These are phyloP conservation scores for Phialophora verrucosa DNA, from an alignment of 2,329 filamentous ascomycete species.

Conservation along the genomic window DNA sequence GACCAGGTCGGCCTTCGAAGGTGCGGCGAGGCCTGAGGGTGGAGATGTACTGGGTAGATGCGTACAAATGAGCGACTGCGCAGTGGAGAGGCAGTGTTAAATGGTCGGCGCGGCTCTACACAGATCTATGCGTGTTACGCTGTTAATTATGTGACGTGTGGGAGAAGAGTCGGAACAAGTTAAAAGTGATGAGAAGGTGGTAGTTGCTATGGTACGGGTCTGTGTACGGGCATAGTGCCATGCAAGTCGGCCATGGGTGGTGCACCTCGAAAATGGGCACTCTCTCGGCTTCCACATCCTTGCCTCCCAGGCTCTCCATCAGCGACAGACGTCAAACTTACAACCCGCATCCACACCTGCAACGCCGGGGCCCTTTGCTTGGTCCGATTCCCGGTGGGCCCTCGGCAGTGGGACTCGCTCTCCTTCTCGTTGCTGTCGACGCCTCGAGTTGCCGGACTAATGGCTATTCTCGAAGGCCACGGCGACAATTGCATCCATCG, in stretches of 20 bases:
- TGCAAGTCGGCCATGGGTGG: slow-evolving; percentile 18
- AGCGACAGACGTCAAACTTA: background rate
- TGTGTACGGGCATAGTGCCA: too few relatives aligned
- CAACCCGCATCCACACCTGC: slow-evolving; percentile 13
- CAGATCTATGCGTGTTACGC: background rate
- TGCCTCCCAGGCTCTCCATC: slow-evolving; percentile 15
- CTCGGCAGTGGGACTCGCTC: background rate
- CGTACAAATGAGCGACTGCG: slow-evolving; percentile 20
- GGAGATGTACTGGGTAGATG: slow-evolving; percentile 2
- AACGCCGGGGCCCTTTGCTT: slow-evolving; percentile 11
- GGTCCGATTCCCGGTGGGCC: slow-evolving; percentile 3
- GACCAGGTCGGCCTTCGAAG: slow-evolving; percentile 12
- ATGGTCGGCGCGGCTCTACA: background rate
- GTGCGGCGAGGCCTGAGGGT: slow-evolving; percentile 8
- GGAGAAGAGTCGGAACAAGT: slow-evolving; percentile 5
- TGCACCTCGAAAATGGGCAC: slow-evolving; percentile 14
- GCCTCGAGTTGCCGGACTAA: background rate
- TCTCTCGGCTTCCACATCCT: slow-evolving; percentile 18
- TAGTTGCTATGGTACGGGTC: slow-evolving; percentile 2
- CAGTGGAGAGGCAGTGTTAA: slow-evolving; percentile 1
- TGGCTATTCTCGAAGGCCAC: background rate
- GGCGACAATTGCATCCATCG: background rate
- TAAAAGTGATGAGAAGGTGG: slow-evolving; percentile 21
- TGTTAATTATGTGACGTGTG: background rate
- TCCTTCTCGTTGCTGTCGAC: background rate